These are phyloP conservation scores for Lycium barbarum DNA, from an alignment of 257 asterid genomes.

Conservation along the genomic window DNA sequence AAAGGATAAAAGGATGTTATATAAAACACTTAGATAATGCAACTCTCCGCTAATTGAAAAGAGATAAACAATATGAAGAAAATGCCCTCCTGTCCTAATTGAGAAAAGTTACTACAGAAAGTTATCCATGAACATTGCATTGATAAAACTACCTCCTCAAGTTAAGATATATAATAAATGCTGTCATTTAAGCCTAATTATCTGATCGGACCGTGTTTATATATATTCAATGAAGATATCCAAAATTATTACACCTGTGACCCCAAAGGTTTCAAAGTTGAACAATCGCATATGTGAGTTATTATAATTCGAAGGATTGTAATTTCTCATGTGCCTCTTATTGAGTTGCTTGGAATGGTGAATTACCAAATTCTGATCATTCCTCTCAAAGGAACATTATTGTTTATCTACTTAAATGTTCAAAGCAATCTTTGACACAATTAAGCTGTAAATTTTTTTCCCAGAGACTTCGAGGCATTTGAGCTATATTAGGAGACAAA, in stretches of 20 bases:
- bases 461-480: neutral
- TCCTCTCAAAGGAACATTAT: neutral
- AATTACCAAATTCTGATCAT: neutral
- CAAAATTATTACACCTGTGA: neutral
- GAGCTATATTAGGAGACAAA: neutral
- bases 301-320: neutral
- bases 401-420: neutral
- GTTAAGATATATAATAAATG: neutral
- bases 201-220: neutral
- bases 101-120: neutral
- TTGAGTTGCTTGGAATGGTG: neutral
- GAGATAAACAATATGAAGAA: neutral
- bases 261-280: neutral
- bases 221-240: neutral
- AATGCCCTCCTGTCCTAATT: neutral
- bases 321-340: neutral
- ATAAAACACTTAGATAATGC: neutral
- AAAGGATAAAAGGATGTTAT: neutral
- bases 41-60: neutral
- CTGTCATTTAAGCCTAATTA: neutral
- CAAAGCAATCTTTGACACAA: neutral
- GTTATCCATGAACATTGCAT: neutral
- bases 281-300: neutral
- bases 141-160: constrained; percentile 1
- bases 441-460: neutral